Evolutionary conservation across 805 yeast species (phyloP), one percentile per base, ranked within the genome.

Genomic region (Nakazawaea ishiwadae): DNA sequence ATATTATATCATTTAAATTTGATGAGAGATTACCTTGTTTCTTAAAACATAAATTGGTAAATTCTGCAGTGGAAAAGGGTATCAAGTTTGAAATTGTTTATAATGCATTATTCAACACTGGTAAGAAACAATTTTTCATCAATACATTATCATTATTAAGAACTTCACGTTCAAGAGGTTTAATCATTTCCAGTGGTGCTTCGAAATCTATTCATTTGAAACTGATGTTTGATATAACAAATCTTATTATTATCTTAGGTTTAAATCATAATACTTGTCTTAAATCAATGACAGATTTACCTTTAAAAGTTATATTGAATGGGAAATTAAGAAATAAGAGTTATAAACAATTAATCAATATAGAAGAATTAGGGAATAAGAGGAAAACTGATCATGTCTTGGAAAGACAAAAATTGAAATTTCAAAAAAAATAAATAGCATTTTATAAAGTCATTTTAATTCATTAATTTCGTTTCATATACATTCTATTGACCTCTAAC

Each of bases 21-120:
- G 62, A 74, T 19, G 66, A 69, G 32, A 73, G 86, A 44, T 61
- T 88, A 36, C 91, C 95, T 0, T 81, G 77, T 48, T 86, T 79
- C 56, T 64, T 93, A 49, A 84, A 84, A 51, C 96, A 89, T 63
- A 88, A 89, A 52, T 78, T 87, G 1, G 71, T 88, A 7, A 84
- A 96, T 32, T 79, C 88, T 31, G 96, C 95, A 1, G 69, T 86
- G 3, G 82, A 81, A 15, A 75, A 88, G 38, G 98, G 98, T 2
- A 74, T 88, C 19, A 78, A 79, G 49, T 75, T 93, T 48, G 99
- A 93, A 56, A 71, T 93, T 7, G 71, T 77, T 35, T 91, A 91
- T 60, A 58, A 74, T 6, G 66, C 76, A 24, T 68, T 80, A 32
- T 60, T 84, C 28, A 60, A 65, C 4, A 72, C 62, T 9, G 48